These are phyloP conservation scores for Bisporella sp. DNA, from an alignment of 2,329 filamentous ascomycete species.

Conservation along the genomic window DNA sequence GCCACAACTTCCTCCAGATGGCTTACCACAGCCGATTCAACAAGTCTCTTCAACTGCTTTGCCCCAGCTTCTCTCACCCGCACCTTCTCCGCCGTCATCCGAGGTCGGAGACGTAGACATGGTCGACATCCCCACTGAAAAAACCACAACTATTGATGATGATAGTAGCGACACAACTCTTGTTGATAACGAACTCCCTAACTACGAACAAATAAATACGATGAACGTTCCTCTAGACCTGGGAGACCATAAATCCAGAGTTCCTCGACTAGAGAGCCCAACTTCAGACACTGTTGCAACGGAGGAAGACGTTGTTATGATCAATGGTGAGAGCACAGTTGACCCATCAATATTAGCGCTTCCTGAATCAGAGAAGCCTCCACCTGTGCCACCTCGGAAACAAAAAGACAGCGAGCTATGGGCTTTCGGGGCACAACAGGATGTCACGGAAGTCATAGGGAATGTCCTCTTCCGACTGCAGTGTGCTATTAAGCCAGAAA, in stretches of 20 bases:
- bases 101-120: conserved; percentile 26
- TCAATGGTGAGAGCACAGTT: conserved; percentile 26
- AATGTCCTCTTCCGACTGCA: conserved; percentile 88
- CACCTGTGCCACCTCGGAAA: conserved; percentile 28
- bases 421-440: conserved; percentile 59
- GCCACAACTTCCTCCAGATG: conserved; percentile 19
- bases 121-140: conserved; percentile 20
- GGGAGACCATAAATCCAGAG: background rate
- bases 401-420: conserved; percentile 25
- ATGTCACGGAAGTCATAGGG: conserved; percentile 92
- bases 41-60: background rate
- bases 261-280: background rate
- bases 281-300: background rate
- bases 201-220: conserved; percentile 3
- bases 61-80: background rate
- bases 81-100: conserved; percentile 8
- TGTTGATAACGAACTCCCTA: conserved; percentile 26
- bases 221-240: conserved; percentile 1
- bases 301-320: conserved; percentile 24
- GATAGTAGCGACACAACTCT: conserved; percentile 32
- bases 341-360: conserved; percentile 1
- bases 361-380: conserved; percentile 23
- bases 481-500: conserved; percentile 72
- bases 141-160: conserved; percentile 20
- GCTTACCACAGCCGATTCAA: background rate